These are phyloP conservation scores for Trichophyton mentagrophytes DNA, from an alignment of 2,329 filamentous ascomycete genomes.

Conservation along the genomic window DNA sequence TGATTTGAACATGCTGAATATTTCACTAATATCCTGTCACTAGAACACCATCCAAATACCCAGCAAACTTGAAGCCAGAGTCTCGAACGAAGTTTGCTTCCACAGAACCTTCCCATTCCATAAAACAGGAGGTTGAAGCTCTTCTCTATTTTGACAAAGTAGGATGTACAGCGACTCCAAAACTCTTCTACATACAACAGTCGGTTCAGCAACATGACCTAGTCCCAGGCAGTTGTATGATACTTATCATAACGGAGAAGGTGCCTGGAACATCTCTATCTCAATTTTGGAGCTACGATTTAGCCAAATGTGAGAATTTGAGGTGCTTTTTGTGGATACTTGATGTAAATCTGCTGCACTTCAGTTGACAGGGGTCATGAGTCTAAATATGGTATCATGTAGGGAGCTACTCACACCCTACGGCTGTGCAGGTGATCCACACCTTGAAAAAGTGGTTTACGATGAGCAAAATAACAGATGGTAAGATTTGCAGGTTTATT, in stretches of 20 bases:
- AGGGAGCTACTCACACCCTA: neutral
- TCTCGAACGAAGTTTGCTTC: neutral
- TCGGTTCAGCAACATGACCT: neutral
- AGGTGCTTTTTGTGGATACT: constrained; percentile 4
- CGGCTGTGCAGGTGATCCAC: neutral
- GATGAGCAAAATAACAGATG: constrained; percentile 8
- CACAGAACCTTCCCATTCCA: neutral
- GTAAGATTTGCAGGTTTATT: neutral
- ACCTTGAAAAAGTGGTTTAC: constrained; percentile 7
- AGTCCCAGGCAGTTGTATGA: constrained; percentile 8
- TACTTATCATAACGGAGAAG: constrained; percentile 9
- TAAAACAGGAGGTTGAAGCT: neutral
- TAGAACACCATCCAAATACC: neutral
- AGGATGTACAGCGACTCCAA: constrained; percentile 5
- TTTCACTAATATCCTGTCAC: neutral
- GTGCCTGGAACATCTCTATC: constrained; percentile 6
- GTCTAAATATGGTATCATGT: neutral
- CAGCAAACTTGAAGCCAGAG: neutral
- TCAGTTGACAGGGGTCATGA: too few relatives aligned
- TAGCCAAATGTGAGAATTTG: constrained; percentile 7
- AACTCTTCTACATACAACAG: neutral
- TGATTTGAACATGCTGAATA: neutral
- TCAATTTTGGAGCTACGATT: constrained; percentile 5
- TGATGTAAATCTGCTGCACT: neutral
- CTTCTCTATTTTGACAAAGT: neutral